Conservation (phyloP, 1,139 yeast species). For the Yamadazyma atlantica region DNA sequence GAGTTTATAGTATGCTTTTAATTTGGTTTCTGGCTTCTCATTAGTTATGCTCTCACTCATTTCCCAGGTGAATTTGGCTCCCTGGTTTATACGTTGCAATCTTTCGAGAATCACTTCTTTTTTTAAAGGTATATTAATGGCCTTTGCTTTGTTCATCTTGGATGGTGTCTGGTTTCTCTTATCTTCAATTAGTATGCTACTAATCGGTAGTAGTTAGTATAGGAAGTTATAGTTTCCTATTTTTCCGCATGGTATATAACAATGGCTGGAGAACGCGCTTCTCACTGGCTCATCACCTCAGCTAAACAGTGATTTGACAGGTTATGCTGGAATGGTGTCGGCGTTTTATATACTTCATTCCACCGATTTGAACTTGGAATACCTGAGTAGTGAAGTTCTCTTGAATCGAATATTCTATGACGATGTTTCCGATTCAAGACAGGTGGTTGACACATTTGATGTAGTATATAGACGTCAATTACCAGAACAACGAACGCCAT, state of each 20-base stretch:
- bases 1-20: slow-evolving; percentile 37
- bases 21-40: slow-evolving; percentile 9
- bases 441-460: slow-evolving; percentile 30
- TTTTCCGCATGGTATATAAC: too few species aligned
- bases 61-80: slow-evolving; percentile 14
- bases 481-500: slow-evolving; percentile 31
- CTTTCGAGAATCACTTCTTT: slow-evolving; percentile 10
- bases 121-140: slow-evolving; percentile 4
- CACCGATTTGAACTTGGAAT: slow-evolving; percentile 29
- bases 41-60: slow-evolving; percentile 4
- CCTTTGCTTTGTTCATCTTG: background rate
- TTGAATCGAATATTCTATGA: slow-evolving; percentile 38
- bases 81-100: slow-evolving; percentile 11
- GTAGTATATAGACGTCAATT: slow-evolving; percentile 19
- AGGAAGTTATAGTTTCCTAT: too few species aligned
- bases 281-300: too few species aligned
- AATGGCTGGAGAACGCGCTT: too few species aligned
- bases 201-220: too few species aligned
- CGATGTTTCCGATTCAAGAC: slow-evolving; percentile 26
- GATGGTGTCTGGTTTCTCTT: too few species aligned
- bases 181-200: too few species aligned
- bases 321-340: slow-evolving; percentile 29
- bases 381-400: slow-evolving; percentile 34
- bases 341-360: slow-evolving; percentile 39
- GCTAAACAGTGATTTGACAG: too few species aligned